Evolutionary conservation across 2,329 filamentous ascomycete genomes (phyloP).

Genomic region (Dothideomycetidae sp.): DNA sequence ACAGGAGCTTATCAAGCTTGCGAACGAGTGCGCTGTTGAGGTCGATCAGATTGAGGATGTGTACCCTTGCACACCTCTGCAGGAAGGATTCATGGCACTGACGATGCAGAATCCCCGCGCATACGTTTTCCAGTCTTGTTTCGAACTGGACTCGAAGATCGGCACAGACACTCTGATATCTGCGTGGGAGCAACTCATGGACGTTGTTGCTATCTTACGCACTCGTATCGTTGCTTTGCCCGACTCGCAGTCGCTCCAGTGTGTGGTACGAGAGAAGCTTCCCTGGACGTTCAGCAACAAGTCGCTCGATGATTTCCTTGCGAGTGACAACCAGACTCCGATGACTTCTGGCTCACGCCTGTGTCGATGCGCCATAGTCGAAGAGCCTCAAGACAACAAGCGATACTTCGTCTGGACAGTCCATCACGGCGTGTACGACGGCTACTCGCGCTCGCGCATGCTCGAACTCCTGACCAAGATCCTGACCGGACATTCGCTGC

Average conservation of each 20-base stretch:
- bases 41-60: background rate
- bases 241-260: no score
- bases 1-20: background rate
- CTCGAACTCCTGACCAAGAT: background rate
- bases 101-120: background rate
- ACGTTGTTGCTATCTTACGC: background rate
- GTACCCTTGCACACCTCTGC: background rate
- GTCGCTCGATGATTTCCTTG: no score
- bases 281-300: no score
- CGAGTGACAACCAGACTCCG: no score
- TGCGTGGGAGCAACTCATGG: background rate
- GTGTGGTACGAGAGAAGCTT: no score
- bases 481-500: background rate
- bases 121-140: background rate
- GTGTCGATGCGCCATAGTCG: no score
- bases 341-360: no score
- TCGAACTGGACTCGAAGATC: no score
- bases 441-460: no score
- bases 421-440: conserved; percentile 5
- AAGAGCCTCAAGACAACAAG: background rate
- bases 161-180: no score
- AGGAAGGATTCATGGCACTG: conserved; percentile 1
- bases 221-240: conserved; percentile 1
- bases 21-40: background rate
- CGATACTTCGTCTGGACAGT: background rate